phyloP scores from a whole-genome alignment of 768 basidiomycete genomes.

The Mycena sanguinolenta region DNA sequence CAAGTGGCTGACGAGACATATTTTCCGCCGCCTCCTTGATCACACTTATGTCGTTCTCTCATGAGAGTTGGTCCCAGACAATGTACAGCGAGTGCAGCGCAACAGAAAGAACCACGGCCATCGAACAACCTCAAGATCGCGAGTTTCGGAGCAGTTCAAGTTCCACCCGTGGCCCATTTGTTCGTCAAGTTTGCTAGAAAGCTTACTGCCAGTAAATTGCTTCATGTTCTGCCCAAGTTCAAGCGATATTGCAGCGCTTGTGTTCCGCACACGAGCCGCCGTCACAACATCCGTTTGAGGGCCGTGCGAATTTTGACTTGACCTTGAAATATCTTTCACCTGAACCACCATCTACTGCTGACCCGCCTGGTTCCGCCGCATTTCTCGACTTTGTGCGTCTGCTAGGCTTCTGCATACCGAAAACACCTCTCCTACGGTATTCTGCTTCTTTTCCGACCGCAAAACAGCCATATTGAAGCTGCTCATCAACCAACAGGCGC shows the following conservation, averaged over 20 bases:
- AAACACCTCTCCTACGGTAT: constrained; percentile 5
- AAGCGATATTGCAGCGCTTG: neutral
- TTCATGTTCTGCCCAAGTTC: too few relatives aligned
- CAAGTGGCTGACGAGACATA: neutral
- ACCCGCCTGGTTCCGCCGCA: constrained; percentile 9
- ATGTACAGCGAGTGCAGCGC: neutral
- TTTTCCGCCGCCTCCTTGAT: too few relatives aligned
- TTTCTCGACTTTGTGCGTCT: constrained; percentile 5
- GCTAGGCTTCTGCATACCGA: neutral
- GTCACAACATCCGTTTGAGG: neutral
- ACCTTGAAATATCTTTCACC: constrained; percentile 20
- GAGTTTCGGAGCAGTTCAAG: too few relatives aligned
- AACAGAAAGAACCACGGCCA: too few relatives aligned
- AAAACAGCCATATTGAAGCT: constrained; percentile 13
- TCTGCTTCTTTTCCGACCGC: constrained; percentile 17
- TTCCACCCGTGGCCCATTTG: too few relatives aligned
- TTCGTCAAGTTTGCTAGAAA: too few relatives aligned
- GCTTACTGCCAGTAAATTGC: too few relatives aligned
- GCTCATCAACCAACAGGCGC: constrained; percentile 25
- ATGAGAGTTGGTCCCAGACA: neutral
- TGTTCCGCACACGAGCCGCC: constrained; percentile 4
- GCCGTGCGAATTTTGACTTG: constrained; percentile 18
- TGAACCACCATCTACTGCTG: constrained; percentile 18
- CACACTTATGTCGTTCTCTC: too few relatives aligned
- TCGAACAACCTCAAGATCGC: too few relatives aligned